Percentiles rank a stretch among this genome's conserved stretches.
Conservation (phyloP, 2,329 filamentous ascomycete species). For the Periconia sp. region DNA sequence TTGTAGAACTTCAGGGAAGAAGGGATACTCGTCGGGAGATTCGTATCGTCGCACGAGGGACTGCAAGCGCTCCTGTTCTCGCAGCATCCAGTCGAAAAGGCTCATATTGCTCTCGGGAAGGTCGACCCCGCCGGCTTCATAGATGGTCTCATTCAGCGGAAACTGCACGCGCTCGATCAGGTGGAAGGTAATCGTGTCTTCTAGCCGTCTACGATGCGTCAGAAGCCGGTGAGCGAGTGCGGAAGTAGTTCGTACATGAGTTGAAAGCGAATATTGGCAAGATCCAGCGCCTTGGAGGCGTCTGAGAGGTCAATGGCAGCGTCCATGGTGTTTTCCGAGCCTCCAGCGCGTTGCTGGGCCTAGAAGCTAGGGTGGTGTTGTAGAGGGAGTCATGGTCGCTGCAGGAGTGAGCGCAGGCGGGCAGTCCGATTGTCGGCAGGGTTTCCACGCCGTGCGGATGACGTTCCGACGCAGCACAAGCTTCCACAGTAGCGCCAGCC, state of each 20-base stretch:
- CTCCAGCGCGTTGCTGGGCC: background rate
- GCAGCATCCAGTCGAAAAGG: slow-evolving; percentile 93
- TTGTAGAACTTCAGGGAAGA: slow-evolving; percentile 84
- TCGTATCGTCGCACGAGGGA: slow-evolving; percentile 94
- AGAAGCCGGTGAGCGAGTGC: slow-evolving; percentile 11
- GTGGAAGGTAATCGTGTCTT: slow-evolving; percentile 97
- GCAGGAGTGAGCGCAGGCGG: background rate
- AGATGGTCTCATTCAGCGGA: slow-evolving; percentile 87
- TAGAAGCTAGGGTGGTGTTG: background rate
- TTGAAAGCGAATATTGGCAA: slow-evolving; percentile 91
- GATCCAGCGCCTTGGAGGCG: slow-evolving; percentile 82
- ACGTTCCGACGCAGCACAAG: slow-evolving; percentile 2
- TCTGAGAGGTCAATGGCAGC: slow-evolving; percentile 87
- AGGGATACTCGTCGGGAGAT: slow-evolving; percentile 95
- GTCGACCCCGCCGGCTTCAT: slow-evolving; percentile 76
- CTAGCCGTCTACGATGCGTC: slow-evolving; percentile 72
- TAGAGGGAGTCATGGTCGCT: slow-evolving; percentile 9
- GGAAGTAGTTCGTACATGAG: slow-evolving; percentile 72
- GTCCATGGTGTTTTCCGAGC: slow-evolving; percentile 69
- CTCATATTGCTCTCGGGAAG: slow-evolving; percentile 76
- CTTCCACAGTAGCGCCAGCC: no score
- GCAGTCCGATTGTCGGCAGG: slow-evolving; percentile 10
- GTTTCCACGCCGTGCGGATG: slow-evolving; percentile 1
- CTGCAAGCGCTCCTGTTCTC: slow-evolving; percentile 87
- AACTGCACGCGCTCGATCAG: slow-evolving; percentile 98